These are phyloP conservation scores for Haplosporangium sp. DNA, from an alignment of 371 early-diverging fungal genomes.

Conservation along the genomic window DNA sequence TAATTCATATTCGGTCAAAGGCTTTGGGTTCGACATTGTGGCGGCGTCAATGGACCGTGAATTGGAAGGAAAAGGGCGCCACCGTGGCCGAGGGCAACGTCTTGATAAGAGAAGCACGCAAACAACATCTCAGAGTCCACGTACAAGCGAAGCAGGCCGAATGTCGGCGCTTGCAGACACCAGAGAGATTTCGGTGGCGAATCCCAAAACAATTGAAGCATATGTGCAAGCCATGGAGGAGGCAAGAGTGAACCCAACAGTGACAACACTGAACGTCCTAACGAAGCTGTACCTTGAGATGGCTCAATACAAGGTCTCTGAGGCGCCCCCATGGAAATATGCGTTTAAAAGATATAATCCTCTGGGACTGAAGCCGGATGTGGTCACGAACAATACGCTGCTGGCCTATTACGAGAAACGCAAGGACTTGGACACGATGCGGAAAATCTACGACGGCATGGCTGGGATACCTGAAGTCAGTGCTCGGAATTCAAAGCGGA, in stretches of 20 bases:
- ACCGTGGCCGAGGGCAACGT: no score
- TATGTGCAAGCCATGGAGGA: slow-evolving; percentile 30
- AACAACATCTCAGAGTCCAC: no score
- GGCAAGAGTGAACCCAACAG: slow-evolving; percentile 14
- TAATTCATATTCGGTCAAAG: slow-evolving; percentile 42
- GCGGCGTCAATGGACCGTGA: slow-evolving; percentile 1
- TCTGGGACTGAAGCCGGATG: slow-evolving; percentile 57
- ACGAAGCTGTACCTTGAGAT: slow-evolving; percentile 51
- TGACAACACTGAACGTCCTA: slow-evolving; percentile 34
- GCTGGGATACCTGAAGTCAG: slow-evolving; percentile 10
- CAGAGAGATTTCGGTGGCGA: slow-evolving; percentile 12
- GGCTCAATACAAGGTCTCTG: slow-evolving; percentile 24
- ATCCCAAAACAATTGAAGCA: slow-evolving; percentile 25
- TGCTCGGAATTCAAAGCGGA: background rate
- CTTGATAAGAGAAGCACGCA: no score
- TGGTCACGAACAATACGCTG: slow-evolving; percentile 63
- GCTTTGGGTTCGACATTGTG: slow-evolving; percentile 44
- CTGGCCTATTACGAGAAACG: slow-evolving; percentile 59
- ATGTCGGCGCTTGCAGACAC: background rate
- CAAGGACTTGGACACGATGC: slow-evolving; percentile 41
- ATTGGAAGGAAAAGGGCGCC: background rate
- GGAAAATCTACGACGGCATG: slow-evolving; percentile 42
- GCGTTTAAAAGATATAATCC: slow-evolving; percentile 45
- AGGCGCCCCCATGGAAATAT: slow-evolving; percentile 29
- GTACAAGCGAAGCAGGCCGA: background rate